These are phyloP conservation scores for Wickerhamiella kurtzmanii DNA, from an alignment of 805 yeast species.

Conservation along the genomic window DNA sequence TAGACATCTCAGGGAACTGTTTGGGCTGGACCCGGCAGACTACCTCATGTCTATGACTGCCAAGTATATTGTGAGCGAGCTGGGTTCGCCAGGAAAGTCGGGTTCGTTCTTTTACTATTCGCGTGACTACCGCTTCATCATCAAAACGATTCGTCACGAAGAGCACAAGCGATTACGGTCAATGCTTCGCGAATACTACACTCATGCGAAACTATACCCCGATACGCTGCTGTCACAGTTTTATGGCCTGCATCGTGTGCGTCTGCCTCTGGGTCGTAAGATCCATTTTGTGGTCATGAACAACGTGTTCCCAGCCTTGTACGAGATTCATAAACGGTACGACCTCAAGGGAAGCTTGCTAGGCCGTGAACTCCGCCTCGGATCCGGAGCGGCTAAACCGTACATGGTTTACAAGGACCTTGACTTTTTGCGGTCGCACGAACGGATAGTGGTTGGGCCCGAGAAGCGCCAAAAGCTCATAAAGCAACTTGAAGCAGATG, in stretches of 20 bases:
- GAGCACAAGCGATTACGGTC: conserved; percentile 76
- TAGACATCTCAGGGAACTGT: conserved; percentile 62
- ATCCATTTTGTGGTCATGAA: conserved; percentile 94
- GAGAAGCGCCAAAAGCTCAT: conserved; percentile 44
- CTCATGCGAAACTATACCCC: conserved; percentile 71
- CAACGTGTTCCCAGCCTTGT: conserved; percentile 86
- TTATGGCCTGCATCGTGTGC: conserved; percentile 87
- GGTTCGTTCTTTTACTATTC: conserved; percentile 95
- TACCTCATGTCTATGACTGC: conserved; percentile 86
- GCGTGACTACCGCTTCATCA: conserved; percentile 83
- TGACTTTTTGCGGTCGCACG: conserved; percentile 66
- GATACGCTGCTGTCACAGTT: conserved; percentile 87
- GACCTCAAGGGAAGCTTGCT: conserved; percentile 89
- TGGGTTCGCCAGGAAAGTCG: conserved; percentile 92
- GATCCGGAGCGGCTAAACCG: conserved; percentile 13
- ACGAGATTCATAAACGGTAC: conserved; percentile 70
- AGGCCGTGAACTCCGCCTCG: conserved; percentile 40
- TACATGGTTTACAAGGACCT: conserved; percentile 61
- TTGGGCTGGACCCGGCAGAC: conserved; percentile 92
- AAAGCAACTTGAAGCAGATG: conserved; percentile 64
- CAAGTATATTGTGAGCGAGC: conserved; percentile 77
- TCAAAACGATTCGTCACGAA: conserved; percentile 86
- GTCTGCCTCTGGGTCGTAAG: conserved; percentile 70
- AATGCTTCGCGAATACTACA: conserved; percentile 61
- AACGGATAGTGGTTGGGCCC: conserved; percentile 64